Percentiles rank a stretch among this genome's conserved stretches.
These are phyloP conservation scores for Lachancea quebecensis DNA, from an alignment of 805 yeast species.

Conservation along the genomic window DNA sequence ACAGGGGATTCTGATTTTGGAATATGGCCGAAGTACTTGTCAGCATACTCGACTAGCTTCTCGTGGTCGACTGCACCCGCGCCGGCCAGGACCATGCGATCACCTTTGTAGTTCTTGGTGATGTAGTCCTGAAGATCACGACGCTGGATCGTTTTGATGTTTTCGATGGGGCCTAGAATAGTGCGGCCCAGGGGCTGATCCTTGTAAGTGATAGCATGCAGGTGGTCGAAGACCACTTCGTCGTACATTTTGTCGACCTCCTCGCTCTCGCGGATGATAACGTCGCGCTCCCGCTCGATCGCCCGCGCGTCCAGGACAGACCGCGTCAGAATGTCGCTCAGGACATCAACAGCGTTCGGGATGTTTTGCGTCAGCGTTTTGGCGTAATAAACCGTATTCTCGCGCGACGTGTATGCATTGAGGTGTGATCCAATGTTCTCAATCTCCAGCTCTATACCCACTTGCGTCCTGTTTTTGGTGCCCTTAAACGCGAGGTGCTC, in stretches of 20 bases:
- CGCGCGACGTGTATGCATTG: conserved; percentile 98
- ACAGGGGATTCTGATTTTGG: conserved; percentile 43
- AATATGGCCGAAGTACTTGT: conserved; percentile 67
- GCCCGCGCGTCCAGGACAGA: conserved; percentile 78
- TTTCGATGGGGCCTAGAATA: conserved; percentile 87
- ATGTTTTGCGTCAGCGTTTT: conserved; percentile 77
- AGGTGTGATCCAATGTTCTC: conserved; percentile 96
- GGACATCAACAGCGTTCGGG: conserved; percentile 76
- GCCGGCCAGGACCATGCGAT: conserved; percentile 96
- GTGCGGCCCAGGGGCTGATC: conserved; percentile 95
- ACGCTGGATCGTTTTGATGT: conserved; percentile 73
- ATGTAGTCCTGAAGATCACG: conserved; percentile 76
- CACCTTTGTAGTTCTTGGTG: conserved; percentile 82
- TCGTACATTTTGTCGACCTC: conserved; percentile 98
- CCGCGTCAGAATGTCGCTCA: conserved; percentile 82
- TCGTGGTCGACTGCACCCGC: conserved; percentile 92
- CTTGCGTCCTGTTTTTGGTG: conserved; percentile 72
- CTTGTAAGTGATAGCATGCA: conserved; percentile 86
- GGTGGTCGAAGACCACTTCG: conserved; percentile 94
- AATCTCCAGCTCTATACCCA: conserved; percentile 80
- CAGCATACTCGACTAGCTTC: conserved; percentile 69
- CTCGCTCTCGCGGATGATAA: conserved; percentile 91
- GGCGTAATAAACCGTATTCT: conserved; percentile 94
- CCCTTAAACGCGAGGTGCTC: conserved; percentile 98
- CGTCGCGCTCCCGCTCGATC: conserved; percentile 93